Conservation (phyloP, 2,329 filamentous ascomycete genomes). For the Diaporthe sp. region DNA sequence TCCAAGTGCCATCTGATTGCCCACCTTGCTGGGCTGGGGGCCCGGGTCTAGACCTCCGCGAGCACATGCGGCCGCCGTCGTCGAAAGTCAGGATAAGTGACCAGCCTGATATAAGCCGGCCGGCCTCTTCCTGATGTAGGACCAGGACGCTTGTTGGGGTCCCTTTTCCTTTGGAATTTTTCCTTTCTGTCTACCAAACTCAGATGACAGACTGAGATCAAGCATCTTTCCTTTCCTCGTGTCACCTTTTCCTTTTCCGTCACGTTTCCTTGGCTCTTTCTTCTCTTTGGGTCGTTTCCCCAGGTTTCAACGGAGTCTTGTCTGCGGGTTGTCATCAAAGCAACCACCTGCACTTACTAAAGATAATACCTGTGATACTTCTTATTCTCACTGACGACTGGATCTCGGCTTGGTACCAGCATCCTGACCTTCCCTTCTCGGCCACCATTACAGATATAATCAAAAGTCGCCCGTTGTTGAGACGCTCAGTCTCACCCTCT, state of each 20-base stretch:
- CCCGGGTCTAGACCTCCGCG: conserved; percentile 23
- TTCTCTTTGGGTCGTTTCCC: conserved; percentile 7
- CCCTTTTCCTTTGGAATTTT: conserved; percentile 13
- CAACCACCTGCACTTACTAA: conserved; percentile 9
- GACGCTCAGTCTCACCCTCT: not conserved
- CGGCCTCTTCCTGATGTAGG: conserved; percentile 7
- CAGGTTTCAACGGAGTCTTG: conserved; percentile 23
- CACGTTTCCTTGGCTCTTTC: not conserved
- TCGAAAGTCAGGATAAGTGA: not conserved
- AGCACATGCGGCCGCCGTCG: conserved; percentile 18
- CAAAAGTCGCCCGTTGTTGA: not conserved
- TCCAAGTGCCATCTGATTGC: not conserved
- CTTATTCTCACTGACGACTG: not conserved
- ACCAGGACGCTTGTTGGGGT: conserved; percentile 26
- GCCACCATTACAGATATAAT: conserved; percentile 13
- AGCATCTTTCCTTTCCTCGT: conserved; percentile 1
- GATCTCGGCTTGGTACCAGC: conserved; percentile 6
- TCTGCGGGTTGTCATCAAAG: conserved; percentile 19
- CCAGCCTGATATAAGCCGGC: conserved; percentile 28
- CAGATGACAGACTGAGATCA: conserved; percentile 5
- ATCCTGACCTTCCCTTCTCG: conserved; percentile 19
- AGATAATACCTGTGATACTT: conserved; percentile 32
- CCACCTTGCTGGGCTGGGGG: not conserved
- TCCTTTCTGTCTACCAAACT: conserved; percentile 18
- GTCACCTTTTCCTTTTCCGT: conserved; percentile 11